Evolutionary conservation across 495 filamentous ascomycete species (phyloP).

Genomic region (Penicilliopsis zonata): DNA sequence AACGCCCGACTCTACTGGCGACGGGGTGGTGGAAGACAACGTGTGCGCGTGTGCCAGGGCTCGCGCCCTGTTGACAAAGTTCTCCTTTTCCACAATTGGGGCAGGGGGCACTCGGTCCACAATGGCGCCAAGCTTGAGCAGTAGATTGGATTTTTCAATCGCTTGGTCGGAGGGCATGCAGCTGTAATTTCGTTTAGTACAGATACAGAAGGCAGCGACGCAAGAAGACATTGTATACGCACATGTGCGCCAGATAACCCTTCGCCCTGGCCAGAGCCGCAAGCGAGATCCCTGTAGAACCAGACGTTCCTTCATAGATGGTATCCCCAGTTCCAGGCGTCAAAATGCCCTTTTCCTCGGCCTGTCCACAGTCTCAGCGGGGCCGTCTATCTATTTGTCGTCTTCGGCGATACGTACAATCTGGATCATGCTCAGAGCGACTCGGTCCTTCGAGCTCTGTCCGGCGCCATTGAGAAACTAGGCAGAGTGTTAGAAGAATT

Average conservation of each 20-base stretch:
- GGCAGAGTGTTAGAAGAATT: slow-evolving; percentile 2
- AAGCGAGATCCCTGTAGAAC: slow-evolving; percentile 86
- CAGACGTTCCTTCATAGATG: slow-evolving; percentile 95
- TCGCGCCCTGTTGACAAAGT: slow-evolving; percentile 94
- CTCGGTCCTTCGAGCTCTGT: slow-evolving; percentile 88
- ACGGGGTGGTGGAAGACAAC: slow-evolving; percentile 25
- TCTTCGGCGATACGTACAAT: slow-evolving; percentile 32
- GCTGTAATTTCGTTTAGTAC: slow-evolving; percentile 21
- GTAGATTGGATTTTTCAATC: slow-evolving; percentile 75
- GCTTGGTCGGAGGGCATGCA: slow-evolving; percentile 94
- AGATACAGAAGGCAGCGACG: background rate
- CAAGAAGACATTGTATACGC: slow-evolving; percentile 8
- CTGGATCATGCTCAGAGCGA: slow-evolving; percentile 80
- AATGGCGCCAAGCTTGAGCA: slow-evolving; percentile 79
- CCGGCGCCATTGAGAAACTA: slow-evolving; percentile 92
- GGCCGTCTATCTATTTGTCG: background rate
- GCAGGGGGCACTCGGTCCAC: slow-evolving; percentile 85
- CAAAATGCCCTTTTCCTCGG: slow-evolving; percentile 68
- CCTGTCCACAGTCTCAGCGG: slow-evolving; percentile 23
- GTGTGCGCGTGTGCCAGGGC: slow-evolving; percentile 62
- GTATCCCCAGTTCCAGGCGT: slow-evolving; percentile 75
- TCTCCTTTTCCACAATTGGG: slow-evolving; percentile 77
- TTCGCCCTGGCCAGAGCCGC: slow-evolving; percentile 77
- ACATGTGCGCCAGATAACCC: slow-evolving; percentile 89
- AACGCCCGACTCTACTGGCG: slow-evolving; percentile 8